A percentile compares a stretch with the other conserved stretches of the same genome.
Conservation (phyloP, 225 moss, liverwort and hornwort species). For the Climacium dendroides region DNA sequence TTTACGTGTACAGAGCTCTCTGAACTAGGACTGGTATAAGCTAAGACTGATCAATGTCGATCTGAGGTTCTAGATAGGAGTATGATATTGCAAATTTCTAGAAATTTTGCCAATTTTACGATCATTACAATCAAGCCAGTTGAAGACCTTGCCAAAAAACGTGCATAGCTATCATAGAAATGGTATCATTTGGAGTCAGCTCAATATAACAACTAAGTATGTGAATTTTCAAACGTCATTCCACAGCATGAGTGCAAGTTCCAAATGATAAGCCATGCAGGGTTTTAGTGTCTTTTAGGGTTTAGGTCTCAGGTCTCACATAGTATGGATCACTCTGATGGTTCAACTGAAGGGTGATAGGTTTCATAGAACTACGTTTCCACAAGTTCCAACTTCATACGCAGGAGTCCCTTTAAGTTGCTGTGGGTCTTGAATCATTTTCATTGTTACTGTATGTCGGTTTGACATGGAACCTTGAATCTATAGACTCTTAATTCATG, state of each 20-base stretch:
- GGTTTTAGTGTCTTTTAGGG: background rate
- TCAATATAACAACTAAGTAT: background rate
- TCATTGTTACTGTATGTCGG: too few relatives aligned
- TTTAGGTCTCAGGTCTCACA: too few relatives aligned
- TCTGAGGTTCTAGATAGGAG: background rate
- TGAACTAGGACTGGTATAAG: background rate
- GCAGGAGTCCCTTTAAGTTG: background rate
- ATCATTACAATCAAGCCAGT: background rate
- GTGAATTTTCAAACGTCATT: background rate
- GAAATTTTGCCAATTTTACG: too few relatives aligned
- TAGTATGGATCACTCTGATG: background rate
- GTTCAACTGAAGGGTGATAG: background rate
- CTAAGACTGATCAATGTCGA: too few relatives aligned
- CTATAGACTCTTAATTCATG: background rate
- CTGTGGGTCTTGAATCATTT: background rate
- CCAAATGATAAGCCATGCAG: background rate
- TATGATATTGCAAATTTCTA: background rate
- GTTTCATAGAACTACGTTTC: background rate
- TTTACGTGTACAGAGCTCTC: too few relatives aligned
- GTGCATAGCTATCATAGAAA: background rate
- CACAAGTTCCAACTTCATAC: background rate
- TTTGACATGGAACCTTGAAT: background rate
- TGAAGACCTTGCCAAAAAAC: background rate
- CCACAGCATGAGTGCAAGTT: background rate
- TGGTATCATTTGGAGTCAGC: background rate